Evolutionary conservation across 225 moss, liverwort and hornwort genomes (phyloP), one percentile per base, ranked within the genome.

Genomic region (Pleurozium schreberi): DNA sequence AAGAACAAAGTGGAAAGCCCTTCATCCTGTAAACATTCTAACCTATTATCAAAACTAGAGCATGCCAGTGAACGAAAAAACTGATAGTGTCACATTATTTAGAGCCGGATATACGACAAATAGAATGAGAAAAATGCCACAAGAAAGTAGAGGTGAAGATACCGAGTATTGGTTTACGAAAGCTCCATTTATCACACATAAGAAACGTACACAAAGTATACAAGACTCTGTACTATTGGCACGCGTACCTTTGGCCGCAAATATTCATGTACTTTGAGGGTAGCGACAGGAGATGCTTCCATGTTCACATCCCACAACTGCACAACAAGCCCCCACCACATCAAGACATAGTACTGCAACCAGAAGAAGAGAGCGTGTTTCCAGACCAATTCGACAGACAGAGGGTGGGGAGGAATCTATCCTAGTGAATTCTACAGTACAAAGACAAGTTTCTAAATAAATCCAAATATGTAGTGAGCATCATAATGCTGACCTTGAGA

Each of bases 271-370:
- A 98, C 98, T 92, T 83, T 93, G 90, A 96, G 94, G 71, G 98
- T 98, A 69, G 96, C 95, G 63, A 98, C 95, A 89, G 98, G 97
- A 83, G 97, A 92, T 60, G 96, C 97, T 93, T 98, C 98, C 98
- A 98, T 98, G 92, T 96, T 98, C 74, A 98, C 96, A 92, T 98
- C 98, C 98, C 98, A 98, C 88, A 98, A 93, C 98, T 98, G 90
- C 85, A 71, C 27, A 9, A 27, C 79, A 85, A 88, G 33, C 10
- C 62, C 90, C 83, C 80, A 80, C 43, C 49, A 61, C 50, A 88
- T 47, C 70, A 45, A 89, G 64, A 53, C 61, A 42, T 27, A 81
- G 23, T 11, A 58, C 57, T 63, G 38, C 18, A 75, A 90, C 52
- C 73, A 74, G 38, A 62, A 77, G 30, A 55, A 21, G 21, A 55